phyloP scores from a whole-genome alignment of 2,329 filamentous ascomycete species.

The Cryphonectria carpinicola region DNA sequence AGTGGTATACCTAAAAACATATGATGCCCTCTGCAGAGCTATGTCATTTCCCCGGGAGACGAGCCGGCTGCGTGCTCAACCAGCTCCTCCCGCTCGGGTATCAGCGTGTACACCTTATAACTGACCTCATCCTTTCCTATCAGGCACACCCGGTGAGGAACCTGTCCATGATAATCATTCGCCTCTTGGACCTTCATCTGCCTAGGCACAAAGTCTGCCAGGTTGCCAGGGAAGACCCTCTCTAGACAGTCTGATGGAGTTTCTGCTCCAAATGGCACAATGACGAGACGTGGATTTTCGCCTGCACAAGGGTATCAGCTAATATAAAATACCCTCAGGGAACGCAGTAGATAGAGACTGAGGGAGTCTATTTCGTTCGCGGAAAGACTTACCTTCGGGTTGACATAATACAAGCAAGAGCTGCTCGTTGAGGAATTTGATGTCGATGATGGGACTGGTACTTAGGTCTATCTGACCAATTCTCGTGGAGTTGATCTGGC shows the following conservation, averaged over 20 bases:
- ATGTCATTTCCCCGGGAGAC: background rate
- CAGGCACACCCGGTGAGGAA: constrained; percentile 56
- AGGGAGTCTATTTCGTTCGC: background rate
- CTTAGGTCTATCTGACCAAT: background rate
- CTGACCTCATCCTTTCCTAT: constrained; percentile 52
- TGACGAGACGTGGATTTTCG: background rate
- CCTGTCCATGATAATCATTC: constrained; percentile 48
- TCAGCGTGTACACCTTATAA: constrained; percentile 53
- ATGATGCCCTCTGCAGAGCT: background rate
- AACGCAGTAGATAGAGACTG: too few species aligned
- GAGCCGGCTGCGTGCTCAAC: background rate
- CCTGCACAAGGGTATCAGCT: background rate
- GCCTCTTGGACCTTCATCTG: constrained; percentile 57
- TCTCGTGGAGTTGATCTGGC: constrained; percentile 43
- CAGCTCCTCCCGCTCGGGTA: constrained; percentile 34
- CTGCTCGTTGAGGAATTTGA: constrained; percentile 69
- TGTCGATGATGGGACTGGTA: constrained; percentile 55
- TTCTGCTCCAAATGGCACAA: background rate
- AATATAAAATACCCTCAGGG: background rate
- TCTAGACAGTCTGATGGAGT: background rate
- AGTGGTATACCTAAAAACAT: background rate
- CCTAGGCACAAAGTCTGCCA: constrained; percentile 44
- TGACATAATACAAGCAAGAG: constrained; percentile 63
- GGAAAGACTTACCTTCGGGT: constrained; percentile 39
- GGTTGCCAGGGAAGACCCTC: constrained; percentile 31